Percentiles rank a stretch among this genome's conserved stretches.
Conservation (phyloP, 805 yeast genomes). For the Saccharomycopsis oosterbeekiorum region DNA sequence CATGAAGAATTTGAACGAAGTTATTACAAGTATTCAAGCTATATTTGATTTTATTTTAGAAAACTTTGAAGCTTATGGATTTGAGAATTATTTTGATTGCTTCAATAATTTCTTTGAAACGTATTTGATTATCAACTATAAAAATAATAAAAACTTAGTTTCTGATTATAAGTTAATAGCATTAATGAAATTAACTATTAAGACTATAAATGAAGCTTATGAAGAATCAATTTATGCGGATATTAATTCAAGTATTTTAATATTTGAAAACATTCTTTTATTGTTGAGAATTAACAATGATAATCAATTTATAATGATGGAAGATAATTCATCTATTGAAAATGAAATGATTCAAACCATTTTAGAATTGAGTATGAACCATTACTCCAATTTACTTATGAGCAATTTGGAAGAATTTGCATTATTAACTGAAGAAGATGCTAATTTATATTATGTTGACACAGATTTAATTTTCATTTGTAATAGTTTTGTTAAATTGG, state of each 20-base stretch:
- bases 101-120: conserved; percentile 16
- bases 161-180: not conserved
- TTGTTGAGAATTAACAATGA: not conserved
- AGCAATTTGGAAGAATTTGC: conserved; percentile 15
- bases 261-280: conserved; percentile 13
- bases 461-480: conserved; percentile 10
- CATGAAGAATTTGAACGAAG: conserved; percentile 43
- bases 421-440: conserved; percentile 16
- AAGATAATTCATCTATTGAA: conserved; percentile 3
- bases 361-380: conserved; percentile 1
- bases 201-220: conserved; percentile 5
- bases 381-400: conserved; percentile 3
- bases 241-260: conserved; percentile 2
- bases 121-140: conserved; percentile 12
- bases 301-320: conserved; percentile 5
- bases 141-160: conserved; percentile 1
- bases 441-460: conserved; percentile 11
- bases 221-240: conserved; percentile 7
- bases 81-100: conserved; percentile 14
- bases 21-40: conserved; percentile 36
- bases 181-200: not conserved
- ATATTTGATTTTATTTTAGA: conserved; percentile 25
- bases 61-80: conserved; percentile 11
- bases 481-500: conserved; percentile 11
- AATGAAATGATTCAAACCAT: conserved; percentile 11